These are phyloP conservation scores for Cyberlindnera mycetangii DNA, from an alignment of 805 yeast species.

Conservation along the genomic window DNA sequence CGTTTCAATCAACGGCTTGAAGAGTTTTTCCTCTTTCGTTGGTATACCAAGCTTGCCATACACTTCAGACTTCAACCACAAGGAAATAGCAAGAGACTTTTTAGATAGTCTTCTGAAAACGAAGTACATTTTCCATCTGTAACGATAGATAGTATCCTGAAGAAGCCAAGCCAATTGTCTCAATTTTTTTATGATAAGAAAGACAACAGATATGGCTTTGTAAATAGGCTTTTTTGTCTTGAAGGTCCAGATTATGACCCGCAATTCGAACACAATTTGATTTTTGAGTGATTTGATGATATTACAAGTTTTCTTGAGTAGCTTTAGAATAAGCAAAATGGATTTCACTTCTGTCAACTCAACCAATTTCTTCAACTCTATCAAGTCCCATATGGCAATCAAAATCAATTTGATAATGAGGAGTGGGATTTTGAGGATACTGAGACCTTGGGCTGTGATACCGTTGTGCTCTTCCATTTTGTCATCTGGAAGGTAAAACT, in stretches of 20 bases:
- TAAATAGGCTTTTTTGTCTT: constrained; percentile 15
- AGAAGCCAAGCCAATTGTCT: constrained; percentile 22
- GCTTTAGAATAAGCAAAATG: constrained; percentile 10
- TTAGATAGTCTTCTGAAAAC: constrained; percentile 13
- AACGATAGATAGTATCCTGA: constrained; percentile 22
- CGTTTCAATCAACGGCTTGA: constrained; percentile 8
- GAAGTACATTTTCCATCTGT: constrained; percentile 23
- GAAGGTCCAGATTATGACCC: constrained; percentile 13
- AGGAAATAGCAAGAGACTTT: constrained; percentile 13
- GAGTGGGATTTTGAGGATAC: constrained; percentile 16
- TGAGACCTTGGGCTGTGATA: constrained; percentile 11
- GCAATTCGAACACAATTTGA: constrained; percentile 13
- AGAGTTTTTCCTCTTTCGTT: constrained; percentile 10
- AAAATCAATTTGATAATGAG: constrained; percentile 17
- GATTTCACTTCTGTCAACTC: constrained; percentile 18
- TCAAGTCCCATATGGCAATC: constrained; percentile 19
- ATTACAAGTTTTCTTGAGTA: constrained; percentile 14
- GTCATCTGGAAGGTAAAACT: background rate
- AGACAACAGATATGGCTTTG: constrained; percentile 12
- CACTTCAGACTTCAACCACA: constrained; percentile 17
- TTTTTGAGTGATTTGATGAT: constrained; percentile 14
- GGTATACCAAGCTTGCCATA: constrained; percentile 18
- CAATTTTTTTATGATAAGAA: constrained; percentile 19
- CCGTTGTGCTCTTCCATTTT: background rate
- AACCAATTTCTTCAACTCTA: constrained; percentile 19